Evolutionary conservation across 148 eudicot genomes (phyloP).

Genomic region (Vaccinium darrowii): DNA sequence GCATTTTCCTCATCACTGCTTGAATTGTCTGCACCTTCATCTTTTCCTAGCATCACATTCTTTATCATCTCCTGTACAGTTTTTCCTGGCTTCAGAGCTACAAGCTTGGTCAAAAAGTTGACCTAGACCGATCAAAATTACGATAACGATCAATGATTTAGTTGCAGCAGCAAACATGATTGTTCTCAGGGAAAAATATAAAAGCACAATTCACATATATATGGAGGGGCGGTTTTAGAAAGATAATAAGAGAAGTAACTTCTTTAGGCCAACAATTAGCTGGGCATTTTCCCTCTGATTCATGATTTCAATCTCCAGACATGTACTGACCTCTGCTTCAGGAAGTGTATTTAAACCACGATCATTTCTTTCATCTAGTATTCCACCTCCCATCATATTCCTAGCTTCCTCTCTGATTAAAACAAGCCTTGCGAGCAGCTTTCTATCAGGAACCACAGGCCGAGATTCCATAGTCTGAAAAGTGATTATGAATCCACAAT

Average conservation of each 20-base stretch:
- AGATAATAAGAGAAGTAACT: background rate
- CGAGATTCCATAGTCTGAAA: conserved; percentile 93
- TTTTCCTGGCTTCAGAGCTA: conserved; percentile 80
- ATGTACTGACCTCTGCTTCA: conserved; percentile 74
- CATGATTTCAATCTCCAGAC: conserved; percentile 3
- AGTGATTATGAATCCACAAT: conserved; percentile 7
- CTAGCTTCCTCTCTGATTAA: conserved; percentile 98
- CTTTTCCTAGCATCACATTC: conserved; percentile 88
- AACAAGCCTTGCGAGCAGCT: conserved; percentile 95
- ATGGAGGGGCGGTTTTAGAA: background rate
- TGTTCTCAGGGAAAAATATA: background rate
- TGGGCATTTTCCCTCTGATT: background rate
- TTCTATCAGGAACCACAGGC: conserved; percentile 82
- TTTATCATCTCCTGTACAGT: conserved; percentile 84
- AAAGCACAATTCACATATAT: background rate
- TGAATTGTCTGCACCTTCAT: conserved; percentile 82
- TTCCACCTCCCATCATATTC: conserved; percentile 98
- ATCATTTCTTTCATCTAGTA: conserved; percentile 92
- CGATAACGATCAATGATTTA: background rate
- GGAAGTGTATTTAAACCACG: conserved; percentile 90
- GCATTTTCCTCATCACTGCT: conserved; percentile 36
- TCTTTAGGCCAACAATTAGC: conserved; percentile 7
- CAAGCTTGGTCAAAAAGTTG: conserved; percentile 82
- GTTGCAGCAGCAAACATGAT: background rate
- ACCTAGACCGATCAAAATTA: conserved; percentile 49